Evolutionary conservation across 805 yeast genomes (phyloP), one percentile per base, ranked within the genome.

Genomic region (Wickerhamiella domercqiae): DNA sequence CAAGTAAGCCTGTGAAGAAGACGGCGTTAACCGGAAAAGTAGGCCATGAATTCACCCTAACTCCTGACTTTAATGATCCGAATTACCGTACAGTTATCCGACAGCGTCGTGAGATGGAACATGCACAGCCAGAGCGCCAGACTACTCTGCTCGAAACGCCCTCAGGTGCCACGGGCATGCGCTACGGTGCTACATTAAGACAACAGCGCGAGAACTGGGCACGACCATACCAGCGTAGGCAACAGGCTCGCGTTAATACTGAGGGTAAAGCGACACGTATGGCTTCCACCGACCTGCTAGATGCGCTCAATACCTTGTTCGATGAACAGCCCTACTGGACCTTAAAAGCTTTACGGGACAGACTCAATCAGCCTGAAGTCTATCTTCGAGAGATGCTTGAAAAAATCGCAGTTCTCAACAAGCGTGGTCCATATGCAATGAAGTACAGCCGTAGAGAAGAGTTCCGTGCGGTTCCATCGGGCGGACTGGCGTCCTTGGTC

Each of bases 291-390:
- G 96, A 84, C 45, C 69, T 90, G 40, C 70, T 87, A 67, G 95
- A 86, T 58, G 62, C 81, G 47, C 62, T 90, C 48, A 90, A 90
- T 71, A 70, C 78, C 48, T 65, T 87, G 50, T 90, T 90, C 59
- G 95, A 84, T 57, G 93, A 86, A 56, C 83, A 79, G 56, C 96
- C 87, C 54, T 90, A 86, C 59, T 90, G 98, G 98, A 75, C 90
- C 7, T 68, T 90, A 67, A 84, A 84, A 59, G 95, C 95, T 29
- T 65, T 90, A 44, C 78, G 83, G 52, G 98, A 90, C 55, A 71
- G 94, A 48, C 84, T 96, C 2, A 76, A 78, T 51, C 98, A 90
- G 64, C 98, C 98, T 1, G 98, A 90, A 55, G 57, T 53, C 13
- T 93, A 81, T 56, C 64, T 90, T 45, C 83, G 86, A 54, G 95